Evolutionary conservation across 345 rosid species (phyloP).

Genomic region (Eucalyptus albens): DNA sequence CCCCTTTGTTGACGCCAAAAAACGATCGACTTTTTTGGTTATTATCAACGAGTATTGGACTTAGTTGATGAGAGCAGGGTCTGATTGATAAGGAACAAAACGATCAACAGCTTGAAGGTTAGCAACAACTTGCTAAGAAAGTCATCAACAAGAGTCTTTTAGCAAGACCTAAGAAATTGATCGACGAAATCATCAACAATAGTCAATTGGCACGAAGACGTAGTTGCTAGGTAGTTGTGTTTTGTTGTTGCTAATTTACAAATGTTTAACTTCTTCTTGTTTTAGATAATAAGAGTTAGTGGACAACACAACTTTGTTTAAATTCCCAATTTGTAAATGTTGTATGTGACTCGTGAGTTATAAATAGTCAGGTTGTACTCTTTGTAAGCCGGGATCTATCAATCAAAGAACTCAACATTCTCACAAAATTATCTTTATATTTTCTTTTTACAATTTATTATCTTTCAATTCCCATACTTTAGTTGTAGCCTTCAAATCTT

Average conservation of each 20-base stretch:
- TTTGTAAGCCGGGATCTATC: too few relatives aligned
- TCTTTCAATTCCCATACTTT: background rate
- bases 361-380: too few relatives aligned
- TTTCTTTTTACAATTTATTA: too few relatives aligned
- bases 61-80: background rate
- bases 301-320: background rate
- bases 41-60: background rate
- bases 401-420: background rate
- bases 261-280: too few relatives aligned
- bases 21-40: too few relatives aligned
- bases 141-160: background rate
- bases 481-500: background rate
- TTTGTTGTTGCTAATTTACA: too few relatives aligned
- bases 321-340: too few relatives aligned
- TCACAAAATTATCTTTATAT: too few relatives aligned
- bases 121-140: background rate
- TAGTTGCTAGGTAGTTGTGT: background rate
- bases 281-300: too few relatives aligned
- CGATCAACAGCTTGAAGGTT: fast-evolving
- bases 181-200: fast-evolving
- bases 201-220: fast-evolving
- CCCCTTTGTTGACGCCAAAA: background rate
- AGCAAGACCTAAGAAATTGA: background rate
- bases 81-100: fast-evolving
- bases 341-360: too few relatives aligned